These are phyloP conservation scores for Phialophora macrospora DNA, from an alignment of 2,329 filamentous ascomycete genomes.

Conservation along the genomic window DNA sequence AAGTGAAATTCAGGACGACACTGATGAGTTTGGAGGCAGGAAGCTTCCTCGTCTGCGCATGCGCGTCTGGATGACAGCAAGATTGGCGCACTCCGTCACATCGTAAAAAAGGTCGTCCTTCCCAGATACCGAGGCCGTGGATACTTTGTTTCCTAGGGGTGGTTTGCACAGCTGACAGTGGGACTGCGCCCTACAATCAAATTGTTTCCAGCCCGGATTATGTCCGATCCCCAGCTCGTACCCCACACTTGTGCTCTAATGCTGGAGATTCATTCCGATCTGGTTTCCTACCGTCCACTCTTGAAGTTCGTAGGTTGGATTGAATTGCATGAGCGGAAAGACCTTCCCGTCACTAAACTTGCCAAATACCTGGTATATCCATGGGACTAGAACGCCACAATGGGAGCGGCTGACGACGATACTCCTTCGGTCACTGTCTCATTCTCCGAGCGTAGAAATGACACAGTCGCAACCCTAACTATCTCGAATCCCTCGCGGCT, in stretches of 20 bases:
- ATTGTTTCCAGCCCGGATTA: neutral
- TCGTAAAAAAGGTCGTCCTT: neutral
- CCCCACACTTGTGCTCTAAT: neutral
- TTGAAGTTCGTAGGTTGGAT: neutral
- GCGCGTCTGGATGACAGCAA: neutral
- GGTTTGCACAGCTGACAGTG: neutral
- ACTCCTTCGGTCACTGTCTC: neutral
- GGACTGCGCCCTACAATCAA: neutral
- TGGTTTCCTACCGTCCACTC: neutral
- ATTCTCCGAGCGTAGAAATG: slow-evolving; percentile 18
- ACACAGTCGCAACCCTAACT: slow-evolving; percentile 39
- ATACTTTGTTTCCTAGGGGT: neutral
- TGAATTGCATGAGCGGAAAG: neutral
- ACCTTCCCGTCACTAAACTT: neutral
- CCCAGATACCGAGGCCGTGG: neutral
- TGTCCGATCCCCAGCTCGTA: neutral
- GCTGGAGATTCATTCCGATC: neutral
- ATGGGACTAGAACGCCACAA: neutral
- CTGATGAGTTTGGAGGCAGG: neutral
- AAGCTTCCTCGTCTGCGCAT: neutral
- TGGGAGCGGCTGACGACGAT: neutral
- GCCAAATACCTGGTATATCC: neutral
- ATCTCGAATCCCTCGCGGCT: slow-evolving; percentile 41
- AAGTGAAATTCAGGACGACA: neutral
- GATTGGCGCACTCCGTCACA: neutral